These are phyloP conservation scores for Quercus agrifolia DNA, from an alignment of 306 rosid genomes.

Conservation along the genomic window DNA sequence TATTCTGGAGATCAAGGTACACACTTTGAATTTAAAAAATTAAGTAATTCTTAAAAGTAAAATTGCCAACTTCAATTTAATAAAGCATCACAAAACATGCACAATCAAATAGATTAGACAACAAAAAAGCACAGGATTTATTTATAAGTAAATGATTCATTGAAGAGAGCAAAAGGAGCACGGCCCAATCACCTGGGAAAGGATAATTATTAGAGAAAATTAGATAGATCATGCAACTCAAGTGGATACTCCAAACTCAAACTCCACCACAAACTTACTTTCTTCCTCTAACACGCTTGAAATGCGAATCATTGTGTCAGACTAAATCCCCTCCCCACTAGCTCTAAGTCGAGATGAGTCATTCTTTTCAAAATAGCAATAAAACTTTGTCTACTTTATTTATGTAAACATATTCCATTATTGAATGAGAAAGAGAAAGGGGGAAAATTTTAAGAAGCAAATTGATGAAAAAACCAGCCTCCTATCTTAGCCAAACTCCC, in stretches of 20 bases:
- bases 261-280: not conserved
- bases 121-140: not conserved
- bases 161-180: too few species aligned
- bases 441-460: not conserved
- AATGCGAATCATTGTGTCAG: not conserved
- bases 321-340: not conserved
- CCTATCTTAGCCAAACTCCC: not conserved
- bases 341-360: too few species aligned
- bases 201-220: not conserved
- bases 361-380: too few species aligned
- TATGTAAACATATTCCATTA: not conserved
- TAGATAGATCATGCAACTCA: not conserved
- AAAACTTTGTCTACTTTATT: not conserved
- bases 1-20: constrained; percentile 54
- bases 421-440: not conserved
- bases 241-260: not conserved
- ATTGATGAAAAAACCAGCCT: not conserved
- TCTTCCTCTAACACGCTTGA: not conserved
- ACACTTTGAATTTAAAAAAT: constrained; percentile 1
- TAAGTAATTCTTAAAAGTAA: not conserved
- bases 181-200: too few species aligned
- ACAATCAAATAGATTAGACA: not conserved
- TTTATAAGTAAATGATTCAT: too few species aligned
- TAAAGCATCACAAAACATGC: constrained; percentile 6
- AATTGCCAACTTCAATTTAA: not conserved